Conservation (phyloP, 176 grass and related monocot species). For the Typha latifolia region DNA sequence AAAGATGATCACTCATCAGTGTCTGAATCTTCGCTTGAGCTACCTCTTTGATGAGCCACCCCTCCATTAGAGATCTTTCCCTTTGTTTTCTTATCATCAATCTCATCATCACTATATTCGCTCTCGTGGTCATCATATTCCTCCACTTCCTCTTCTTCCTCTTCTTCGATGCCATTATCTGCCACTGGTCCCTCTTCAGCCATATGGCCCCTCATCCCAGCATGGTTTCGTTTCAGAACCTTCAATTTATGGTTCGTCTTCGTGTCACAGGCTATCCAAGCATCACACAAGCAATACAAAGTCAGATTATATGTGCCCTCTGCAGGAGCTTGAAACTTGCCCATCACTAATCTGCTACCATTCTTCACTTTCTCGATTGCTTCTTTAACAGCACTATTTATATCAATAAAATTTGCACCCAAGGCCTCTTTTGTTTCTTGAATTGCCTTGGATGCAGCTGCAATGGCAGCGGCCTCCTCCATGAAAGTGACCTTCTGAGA, state of each 20-base stretch:
- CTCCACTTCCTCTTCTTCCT: conserved; percentile 72
- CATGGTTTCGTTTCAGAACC: conserved; percentile 65
- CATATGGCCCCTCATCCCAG: conserved; percentile 53
- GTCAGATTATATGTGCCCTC: conserved; percentile 78
- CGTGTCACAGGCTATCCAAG: conserved; percentile 75
- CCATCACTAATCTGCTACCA: conserved; percentile 80
- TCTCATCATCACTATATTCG: conserved; percentile 85
- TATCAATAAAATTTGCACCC: conserved; percentile 52
- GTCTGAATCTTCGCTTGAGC: no score
- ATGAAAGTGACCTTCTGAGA: conserved; percentile 93
- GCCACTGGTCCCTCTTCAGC: conserved; percentile 31
- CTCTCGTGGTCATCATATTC: conserved; percentile 72
- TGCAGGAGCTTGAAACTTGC: conserved; percentile 74
- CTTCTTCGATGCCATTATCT: conserved; percentile 85
- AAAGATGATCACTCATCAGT: no score
- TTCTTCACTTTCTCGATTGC: conserved; percentile 86
- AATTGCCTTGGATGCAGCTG: conserved; percentile 83
- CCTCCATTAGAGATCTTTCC: conserved; percentile 24
- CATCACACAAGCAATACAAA: conserved; percentile 60
- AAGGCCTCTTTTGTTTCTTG: conserved; percentile 81
- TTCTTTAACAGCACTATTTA: conserved; percentile 56
- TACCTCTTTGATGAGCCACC: no score
- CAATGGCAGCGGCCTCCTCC: conserved; percentile 66
- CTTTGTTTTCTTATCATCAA: conserved; percentile 47
- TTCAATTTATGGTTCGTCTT: conserved; percentile 80